Evolutionary conservation across 371 early-diverging fungal species (phyloP), one percentile per base, ranked within the genome.

Genomic region (Mortierella sp.): DNA sequence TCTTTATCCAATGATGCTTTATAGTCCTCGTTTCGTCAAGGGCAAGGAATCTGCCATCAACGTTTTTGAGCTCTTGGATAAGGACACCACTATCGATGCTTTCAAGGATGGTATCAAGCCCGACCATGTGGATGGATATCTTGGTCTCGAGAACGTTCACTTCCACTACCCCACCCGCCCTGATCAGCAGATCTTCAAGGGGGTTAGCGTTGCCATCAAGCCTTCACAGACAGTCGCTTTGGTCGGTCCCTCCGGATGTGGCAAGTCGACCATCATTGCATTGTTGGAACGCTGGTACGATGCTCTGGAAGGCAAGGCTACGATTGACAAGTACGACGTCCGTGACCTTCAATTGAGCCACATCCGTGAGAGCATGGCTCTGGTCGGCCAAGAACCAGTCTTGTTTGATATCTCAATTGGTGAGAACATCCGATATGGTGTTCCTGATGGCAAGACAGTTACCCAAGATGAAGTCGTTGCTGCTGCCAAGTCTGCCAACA

Each of bases 371-470:
- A 79, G 80, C 24, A 85, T 95, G 63, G 86, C 88, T 16, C 81
- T 92, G 44, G 94, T 95, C 34, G 86, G 90, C 24, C 96, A 96
- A 80, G 94, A 94, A 50, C 93, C 94, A n/a, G 83, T 86, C 9
- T 69, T 95, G 48, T 93, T 94, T 73, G 87, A 86, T 69, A 81
- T 86, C 61, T 84, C 91, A 10, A 87, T 97, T 60, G 79, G 77
- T 17, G 89, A 94, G 5, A 97, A 96, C 79, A 88, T 96, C 45
- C 76, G 78, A 8, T 90, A 85, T 56, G 90, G 90, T 49, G 43
- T 79, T 21, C 83, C 80, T 16, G 77, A 82, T 50, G 82, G 74
- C 47, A 59, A 67, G 45, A 24, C 48, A 13, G 63, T 59, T 3
- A 65, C 63, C 50, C 63, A 72, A 21, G 81, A 82, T 40, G 69